A percentile compares a stretch with the other conserved stretches of the same genome.
Evolutionary conservation across 345 rosid species (phyloP).

Genomic region (Salix udensis): DNA sequence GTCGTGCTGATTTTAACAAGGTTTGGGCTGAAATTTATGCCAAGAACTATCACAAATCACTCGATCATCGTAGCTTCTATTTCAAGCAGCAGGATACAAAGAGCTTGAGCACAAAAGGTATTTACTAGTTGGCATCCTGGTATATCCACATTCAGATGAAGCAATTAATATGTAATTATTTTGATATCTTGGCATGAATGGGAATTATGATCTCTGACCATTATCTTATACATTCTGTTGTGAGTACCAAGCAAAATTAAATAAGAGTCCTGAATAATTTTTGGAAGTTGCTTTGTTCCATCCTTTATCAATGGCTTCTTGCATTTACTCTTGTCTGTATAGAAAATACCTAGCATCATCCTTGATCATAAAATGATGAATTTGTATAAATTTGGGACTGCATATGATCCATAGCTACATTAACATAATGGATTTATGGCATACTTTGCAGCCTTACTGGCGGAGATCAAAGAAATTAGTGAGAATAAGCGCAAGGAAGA

Average conservation of each 20-base stretch:
- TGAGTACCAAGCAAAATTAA: not conserved
- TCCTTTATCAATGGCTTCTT: not conserved
- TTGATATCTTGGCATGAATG: not conserved
- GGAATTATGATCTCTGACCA: not conserved
- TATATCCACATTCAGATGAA: not conserved
- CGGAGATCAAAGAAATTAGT: conserved; percentile 84
- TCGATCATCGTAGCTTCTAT: conserved; percentile 96
- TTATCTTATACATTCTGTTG: not conserved
- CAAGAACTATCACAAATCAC: conserved; percentile 92
- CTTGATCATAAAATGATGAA: not conserved
- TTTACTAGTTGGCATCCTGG: conserved; percentile 4
- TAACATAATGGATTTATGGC: conserved; percentile 2
- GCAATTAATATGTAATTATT: not conserved
- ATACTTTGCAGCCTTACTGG: conserved; percentile 65
- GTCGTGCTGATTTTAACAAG: conserved; percentile 91
- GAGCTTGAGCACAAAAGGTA: conserved; percentile 93
- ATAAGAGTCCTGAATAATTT: not conserved
- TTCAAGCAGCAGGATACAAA: conserved; percentile 96
- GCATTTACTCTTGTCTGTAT: not conserved
- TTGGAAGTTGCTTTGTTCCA: not conserved
- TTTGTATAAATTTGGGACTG: not conserved
- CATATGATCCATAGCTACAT: not conserved
- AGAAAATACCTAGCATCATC: not conserved
- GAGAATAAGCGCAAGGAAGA: conserved; percentile 77
- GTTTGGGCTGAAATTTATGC: conserved; percentile 96